These are phyloP conservation scores for Phytophthora pluvialis DNA, from an alignment of 352 stramenopile species.

Conservation along the genomic window DNA sequence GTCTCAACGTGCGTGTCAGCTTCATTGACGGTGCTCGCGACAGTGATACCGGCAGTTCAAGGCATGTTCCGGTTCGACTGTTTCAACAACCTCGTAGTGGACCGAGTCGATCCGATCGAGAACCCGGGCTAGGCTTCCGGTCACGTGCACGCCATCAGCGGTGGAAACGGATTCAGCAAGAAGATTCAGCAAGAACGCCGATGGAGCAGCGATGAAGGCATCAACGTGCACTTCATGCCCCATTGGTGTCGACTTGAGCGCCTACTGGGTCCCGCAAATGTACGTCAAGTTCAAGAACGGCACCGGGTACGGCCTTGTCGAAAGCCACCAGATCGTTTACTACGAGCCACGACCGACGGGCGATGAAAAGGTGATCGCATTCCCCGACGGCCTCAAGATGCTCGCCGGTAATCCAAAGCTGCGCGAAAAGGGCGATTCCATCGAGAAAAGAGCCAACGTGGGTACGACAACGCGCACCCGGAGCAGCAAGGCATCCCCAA, in stretches of 20 bases:
- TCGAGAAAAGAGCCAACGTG: conserved; percentile 52
- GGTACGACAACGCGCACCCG: conserved; percentile 46
- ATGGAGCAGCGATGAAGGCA: conserved; percentile 43
- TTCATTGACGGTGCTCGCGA: conserved; percentile 5
- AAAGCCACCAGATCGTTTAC: conserved; percentile 65
- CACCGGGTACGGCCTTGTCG: conserved; percentile 52
- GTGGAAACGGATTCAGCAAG: conserved; percentile 59
- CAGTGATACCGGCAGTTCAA: not conserved
- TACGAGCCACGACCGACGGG: conserved; percentile 44
- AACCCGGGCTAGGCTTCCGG: conserved; percentile 26
- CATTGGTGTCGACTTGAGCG: conserved; percentile 51
- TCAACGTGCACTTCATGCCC: conserved; percentile 60
- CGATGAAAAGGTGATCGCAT: conserved; percentile 50
- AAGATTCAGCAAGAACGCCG: conserved; percentile 52
- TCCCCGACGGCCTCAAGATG: conserved; percentile 57
- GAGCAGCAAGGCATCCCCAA: conserved; percentile 56
- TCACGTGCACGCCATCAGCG: conserved; percentile 53
- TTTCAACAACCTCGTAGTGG: conserved; percentile 62
- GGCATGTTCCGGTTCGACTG: conserved; percentile 61
- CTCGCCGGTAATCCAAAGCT: conserved; percentile 48
- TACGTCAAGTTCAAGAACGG: conserved; percentile 68
- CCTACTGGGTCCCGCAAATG: conserved; percentile 59
- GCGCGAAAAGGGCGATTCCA: conserved; percentile 39
- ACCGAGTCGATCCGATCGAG: conserved; percentile 57
- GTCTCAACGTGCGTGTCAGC: not conserved